Evolutionary conservation across 345 rosid species (phyloP).

Genomic region (thale cress (Arabidopsis thaliana)): TAIR10.1 NC_003070.9:19938501-19939000

Average conservation of each 20-base stretch:
- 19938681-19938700: slow-evolving; percentile 80
- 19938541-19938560: neutral
- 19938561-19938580: slow-evolving; percentile 56
- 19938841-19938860: slow-evolving; percentile 61
- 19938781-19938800: slow-evolving; percentile 66
- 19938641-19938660: slow-evolving; percentile 47
- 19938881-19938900: slow-evolving; percentile 59
- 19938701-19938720: slow-evolving; percentile 57
- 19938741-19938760: slow-evolving; percentile 44
- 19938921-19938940: slow-evolving; percentile 76
- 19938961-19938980: neutral
- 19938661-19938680: slow-evolving; percentile 39
- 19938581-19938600: slow-evolving; percentile 91
- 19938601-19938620: neutral
- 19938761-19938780: slow-evolving; percentile 44
- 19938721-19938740: neutral
- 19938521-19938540: neutral
- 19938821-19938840: slow-evolving; percentile 82
- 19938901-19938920: slow-evolving; percentile 67
- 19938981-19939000: neutral
- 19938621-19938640: slow-evolving; percentile 61
- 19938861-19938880: slow-evolving; percentile 90
- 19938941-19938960: slow-evolving; percentile 59
- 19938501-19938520: slow-evolving; percentile 1
- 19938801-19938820: slow-evolving; percentile 74